phyloP scores from a whole-genome alignment of 1,284 basidiomycete species.

The Leccinum fallax region DNA sequence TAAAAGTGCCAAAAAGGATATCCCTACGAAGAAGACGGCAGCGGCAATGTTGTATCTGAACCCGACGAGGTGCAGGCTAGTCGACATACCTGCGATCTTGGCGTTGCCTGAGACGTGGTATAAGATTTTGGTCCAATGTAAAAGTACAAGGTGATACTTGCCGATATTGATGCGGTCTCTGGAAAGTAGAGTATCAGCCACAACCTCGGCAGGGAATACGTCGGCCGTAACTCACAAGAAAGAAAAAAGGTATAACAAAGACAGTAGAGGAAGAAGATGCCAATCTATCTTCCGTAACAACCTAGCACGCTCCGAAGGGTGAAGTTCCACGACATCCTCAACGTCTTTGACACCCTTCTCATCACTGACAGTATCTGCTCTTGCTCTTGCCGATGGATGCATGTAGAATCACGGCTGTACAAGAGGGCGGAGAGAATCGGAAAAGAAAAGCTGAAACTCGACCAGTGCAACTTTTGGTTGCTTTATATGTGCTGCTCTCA shows the following conservation, averaged over 20 bases:
- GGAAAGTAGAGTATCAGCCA: conserved; percentile 3
- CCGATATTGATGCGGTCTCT: conserved; percentile 43
- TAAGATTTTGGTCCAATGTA: neutral
- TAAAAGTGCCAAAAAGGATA: neutral
- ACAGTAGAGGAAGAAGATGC: conserved; percentile 52
- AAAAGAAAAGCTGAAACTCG: neutral
- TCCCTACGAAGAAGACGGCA: conserved; percentile 50
- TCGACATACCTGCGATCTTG: conserved; percentile 45
- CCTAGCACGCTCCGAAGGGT: conserved; percentile 36
- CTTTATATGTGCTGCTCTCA: neutral
- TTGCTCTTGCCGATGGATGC: conserved; percentile 8
- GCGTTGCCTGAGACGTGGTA: conserved; percentile 31
- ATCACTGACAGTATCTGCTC: conserved; percentile 10
- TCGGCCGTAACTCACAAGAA: conserved; percentile 46
- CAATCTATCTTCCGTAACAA: conserved; percentile 52
- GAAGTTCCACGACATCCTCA: conserved; percentile 11
- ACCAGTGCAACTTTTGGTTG: neutral
- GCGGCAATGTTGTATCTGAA: conserved; percentile 49
- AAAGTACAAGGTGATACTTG: conserved; percentile 7
- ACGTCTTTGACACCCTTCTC: conserved; percentile 14
- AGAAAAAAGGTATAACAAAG: conserved; percentile 59
- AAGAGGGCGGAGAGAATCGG: conserved; percentile 1
- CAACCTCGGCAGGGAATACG: neutral
- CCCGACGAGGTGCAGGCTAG: conserved; percentile 42
- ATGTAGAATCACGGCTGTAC: conserved; percentile 16